These are phyloP conservation scores for Lasiosphaeria miniovina DNA, from an alignment of 495 filamentous ascomycete species.

Conservation along the genomic window DNA sequence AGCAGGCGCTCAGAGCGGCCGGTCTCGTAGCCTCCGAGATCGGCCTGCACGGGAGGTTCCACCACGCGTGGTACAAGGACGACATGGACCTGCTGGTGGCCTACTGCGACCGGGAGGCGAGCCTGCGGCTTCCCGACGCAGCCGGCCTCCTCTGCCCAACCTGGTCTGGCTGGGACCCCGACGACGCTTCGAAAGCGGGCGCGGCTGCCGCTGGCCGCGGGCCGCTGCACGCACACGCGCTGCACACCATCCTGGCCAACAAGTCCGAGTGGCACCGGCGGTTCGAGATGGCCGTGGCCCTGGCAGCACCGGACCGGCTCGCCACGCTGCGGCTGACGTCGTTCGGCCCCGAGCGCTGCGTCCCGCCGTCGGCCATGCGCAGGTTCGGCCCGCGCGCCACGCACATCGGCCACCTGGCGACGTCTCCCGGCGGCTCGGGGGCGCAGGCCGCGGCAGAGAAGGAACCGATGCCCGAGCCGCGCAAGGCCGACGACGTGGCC, in stretches of 20 bases:
- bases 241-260: constrained; percentile 42
- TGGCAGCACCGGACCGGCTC: not conserved
- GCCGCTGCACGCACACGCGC: constrained; percentile 31
- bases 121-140: constrained; percentile 40
- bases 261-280: constrained; percentile 43
- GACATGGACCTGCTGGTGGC: not conserved
- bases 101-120: constrained; percentile 21
- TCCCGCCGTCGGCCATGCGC: not conserved
- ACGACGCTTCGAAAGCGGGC: not conserved
- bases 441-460: not conserved
- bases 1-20: constrained; percentile 31
- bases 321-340: not conserved
- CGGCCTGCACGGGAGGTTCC: constrained; percentile 40
- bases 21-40: constrained; percentile 36
- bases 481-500: constrained; percentile 25
- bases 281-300: not conserved
- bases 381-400: not conserved
- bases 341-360: not conserved
- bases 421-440: not conserved
- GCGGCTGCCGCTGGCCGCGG: not conserved
- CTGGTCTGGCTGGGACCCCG: not conserved
- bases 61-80: constrained; percentile 16
- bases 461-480: not conserved
- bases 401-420: not conserved
- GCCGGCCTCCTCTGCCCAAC: constrained; percentile 21